Evolutionary conservation across 257 asterid species (phyloP).

Genomic region (Craterostigma plantagineum): DNA sequence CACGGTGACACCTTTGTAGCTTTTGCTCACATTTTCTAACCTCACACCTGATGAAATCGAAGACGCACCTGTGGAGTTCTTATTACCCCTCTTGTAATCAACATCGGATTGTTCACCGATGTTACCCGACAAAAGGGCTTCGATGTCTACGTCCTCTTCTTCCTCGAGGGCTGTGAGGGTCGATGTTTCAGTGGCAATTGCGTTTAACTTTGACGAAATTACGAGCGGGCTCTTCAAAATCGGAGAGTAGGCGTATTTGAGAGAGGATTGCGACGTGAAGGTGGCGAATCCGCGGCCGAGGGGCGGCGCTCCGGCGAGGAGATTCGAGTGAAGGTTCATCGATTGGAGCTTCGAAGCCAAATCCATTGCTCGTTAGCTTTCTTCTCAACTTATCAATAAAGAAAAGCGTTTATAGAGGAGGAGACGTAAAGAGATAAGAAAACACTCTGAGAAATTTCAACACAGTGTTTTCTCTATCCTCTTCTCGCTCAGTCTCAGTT

Average conservation of each 20-base stretch:
- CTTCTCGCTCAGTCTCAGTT: too few relatives aligned
- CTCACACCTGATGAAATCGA: constrained; percentile 74
- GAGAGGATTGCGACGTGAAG: constrained; percentile 13
- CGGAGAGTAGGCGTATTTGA: constrained; percentile 12
- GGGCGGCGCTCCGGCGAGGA: constrained; percentile 34
- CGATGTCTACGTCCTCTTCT: constrained; percentile 44
- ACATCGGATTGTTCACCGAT: constrained; percentile 15
- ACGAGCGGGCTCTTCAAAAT: constrained; percentile 12
- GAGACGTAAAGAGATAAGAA: too few relatives aligned
- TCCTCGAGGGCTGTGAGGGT: constrained; percentile 20
- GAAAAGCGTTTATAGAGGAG: too few relatives aligned
- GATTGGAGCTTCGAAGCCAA: constrained; percentile 31
- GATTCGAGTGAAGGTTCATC: constrained; percentile 37
- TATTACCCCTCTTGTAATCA: constrained; percentile 28
- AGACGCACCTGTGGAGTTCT: constrained; percentile 49
- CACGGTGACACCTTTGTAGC: constrained; percentile 70
- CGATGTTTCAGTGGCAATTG: constrained; percentile 52
- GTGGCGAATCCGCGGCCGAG: constrained; percentile 23
- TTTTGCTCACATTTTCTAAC: constrained; percentile 69
- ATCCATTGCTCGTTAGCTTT: constrained; percentile 12
- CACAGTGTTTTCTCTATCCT: too few relatives aligned
- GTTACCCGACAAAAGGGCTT: constrained; percentile 37
- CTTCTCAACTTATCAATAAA: too few relatives aligned
- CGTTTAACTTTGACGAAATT: constrained; percentile 29
- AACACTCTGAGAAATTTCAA: too few relatives aligned